These are phyloP conservation scores for Agrostemma githago DNA, from an alignment of 148 eudicot species.

Conservation along the genomic window DNA sequence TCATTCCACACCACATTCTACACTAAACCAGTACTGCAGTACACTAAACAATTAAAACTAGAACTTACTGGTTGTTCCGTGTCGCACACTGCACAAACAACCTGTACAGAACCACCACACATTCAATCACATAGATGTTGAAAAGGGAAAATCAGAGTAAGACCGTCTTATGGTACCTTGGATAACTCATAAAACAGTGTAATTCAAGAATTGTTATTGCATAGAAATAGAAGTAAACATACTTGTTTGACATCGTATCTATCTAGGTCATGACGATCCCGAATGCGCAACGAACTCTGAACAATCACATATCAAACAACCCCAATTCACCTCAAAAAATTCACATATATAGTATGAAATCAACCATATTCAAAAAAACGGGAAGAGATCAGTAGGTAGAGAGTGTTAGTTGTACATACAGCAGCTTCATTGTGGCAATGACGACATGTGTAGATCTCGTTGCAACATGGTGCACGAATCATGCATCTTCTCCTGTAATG, in stretches of 20 bases:
- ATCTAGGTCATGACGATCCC: constrained; percentile 75
- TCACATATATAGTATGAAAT: not conserved
- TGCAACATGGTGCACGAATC: constrained; percentile 96
- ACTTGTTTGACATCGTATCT: constrained; percentile 73
- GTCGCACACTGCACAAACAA: constrained; percentile 88
- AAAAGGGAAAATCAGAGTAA: not conserved
- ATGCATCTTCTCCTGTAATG: constrained; percentile 94
- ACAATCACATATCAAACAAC: constrained; percentile 10
- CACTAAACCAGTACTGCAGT: not conserved
- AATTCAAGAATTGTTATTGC: not conserved
- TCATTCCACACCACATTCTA: constrained; percentile 11
- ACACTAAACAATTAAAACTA: not conserved
- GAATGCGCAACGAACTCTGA: constrained; percentile 54
- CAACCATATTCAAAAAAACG: too few relatives aligned
- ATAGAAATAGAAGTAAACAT: constrained; percentile 25
- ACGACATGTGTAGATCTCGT: constrained; percentile 82
- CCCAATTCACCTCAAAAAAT: not conserved
- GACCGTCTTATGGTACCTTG: not conserved
- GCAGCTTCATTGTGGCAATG: constrained; percentile 92
- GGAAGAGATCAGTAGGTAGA: too few relatives aligned
- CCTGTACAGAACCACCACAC: constrained; percentile 39
- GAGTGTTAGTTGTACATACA: constrained; percentile 31
- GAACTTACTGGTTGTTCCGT: constrained; percentile 87
- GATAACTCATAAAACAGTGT: not conserved
- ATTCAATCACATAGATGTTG: not conserved